Evolutionary conservation across 805 yeast genomes (phyloP).

Genomic region (Kuraishia borneana): DNA sequence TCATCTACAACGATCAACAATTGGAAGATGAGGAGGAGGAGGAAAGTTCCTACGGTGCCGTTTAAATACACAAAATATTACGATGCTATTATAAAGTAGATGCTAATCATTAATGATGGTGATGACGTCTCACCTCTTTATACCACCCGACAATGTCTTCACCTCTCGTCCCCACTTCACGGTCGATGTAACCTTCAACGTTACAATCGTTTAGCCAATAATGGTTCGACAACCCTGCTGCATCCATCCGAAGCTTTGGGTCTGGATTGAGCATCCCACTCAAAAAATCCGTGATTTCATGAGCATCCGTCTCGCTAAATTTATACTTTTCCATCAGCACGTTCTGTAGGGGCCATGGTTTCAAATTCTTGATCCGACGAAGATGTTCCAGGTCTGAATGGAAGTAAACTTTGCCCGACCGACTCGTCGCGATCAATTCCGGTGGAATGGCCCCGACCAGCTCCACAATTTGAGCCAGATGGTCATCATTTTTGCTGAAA

Average conservation of each 20-base stretch:
- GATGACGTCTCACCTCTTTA: slow-evolving; percentile 35
- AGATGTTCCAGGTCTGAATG: slow-evolving; percentile 30
- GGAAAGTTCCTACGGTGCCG: slow-evolving; percentile 5
- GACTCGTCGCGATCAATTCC: slow-evolving; percentile 52
- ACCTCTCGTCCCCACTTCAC: slow-evolving; percentile 73
- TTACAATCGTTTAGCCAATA: slow-evolving; percentile 73
- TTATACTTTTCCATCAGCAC: slow-evolving; percentile 84
- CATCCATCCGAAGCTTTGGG: slow-evolving; percentile 82
- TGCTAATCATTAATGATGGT: slow-evolving; percentile 1
- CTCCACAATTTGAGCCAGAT: slow-evolving; percentile 90
- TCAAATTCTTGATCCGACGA: slow-evolving; percentile 67
- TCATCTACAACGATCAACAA: slow-evolving; percentile 44
- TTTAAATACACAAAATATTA: neutral
- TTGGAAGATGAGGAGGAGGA: slow-evolving; percentile 16
- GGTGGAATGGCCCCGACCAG: slow-evolving; percentile 26
- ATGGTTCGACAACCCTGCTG: slow-evolving; percentile 89
- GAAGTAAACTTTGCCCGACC: slow-evolving; percentile 35
- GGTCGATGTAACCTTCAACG: slow-evolving; percentile 68
- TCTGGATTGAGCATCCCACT: slow-evolving; percentile 73
- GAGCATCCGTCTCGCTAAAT: slow-evolving; percentile 55
- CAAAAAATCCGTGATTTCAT: slow-evolving; percentile 64
- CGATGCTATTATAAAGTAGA: neutral
- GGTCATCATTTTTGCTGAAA: slow-evolving; percentile 88
- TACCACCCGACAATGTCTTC: slow-evolving; percentile 90
- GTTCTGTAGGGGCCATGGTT: slow-evolving; percentile 80